These are phyloP conservation scores for Gentiana macrophylla DNA, from an alignment of 257 asterid genomes.

Conservation along the genomic window DNA sequence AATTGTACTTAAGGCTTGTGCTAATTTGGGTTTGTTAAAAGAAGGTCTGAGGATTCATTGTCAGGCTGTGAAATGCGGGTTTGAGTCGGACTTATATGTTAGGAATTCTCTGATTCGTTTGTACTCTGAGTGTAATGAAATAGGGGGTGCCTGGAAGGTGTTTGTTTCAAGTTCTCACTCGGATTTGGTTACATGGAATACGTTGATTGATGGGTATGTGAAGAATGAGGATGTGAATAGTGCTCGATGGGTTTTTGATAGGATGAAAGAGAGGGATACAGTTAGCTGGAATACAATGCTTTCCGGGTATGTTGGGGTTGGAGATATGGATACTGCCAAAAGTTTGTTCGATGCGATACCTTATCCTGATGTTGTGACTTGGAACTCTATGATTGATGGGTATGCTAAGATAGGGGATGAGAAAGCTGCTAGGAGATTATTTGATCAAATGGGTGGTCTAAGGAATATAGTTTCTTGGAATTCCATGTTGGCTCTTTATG, in stretches of 20 bases:
- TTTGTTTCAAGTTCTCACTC: conserved; percentile 23
- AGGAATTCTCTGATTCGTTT: conserved; percentile 21
- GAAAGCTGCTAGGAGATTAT: conserved; percentile 17
- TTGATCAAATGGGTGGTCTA: conserved; percentile 21
- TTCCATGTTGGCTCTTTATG: conserved; percentile 28
- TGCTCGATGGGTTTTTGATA: conserved; percentile 23
- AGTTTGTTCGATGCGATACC: conserved; percentile 19
- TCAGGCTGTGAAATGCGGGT: conserved; percentile 21
- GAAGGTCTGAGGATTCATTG: conserved; percentile 24
- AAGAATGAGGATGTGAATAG: conserved; percentile 19
- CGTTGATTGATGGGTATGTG: conserved; percentile 27
- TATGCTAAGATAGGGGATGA: conserved; percentile 17
- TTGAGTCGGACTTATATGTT: conserved; percentile 25
- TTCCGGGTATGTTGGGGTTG: conserved; percentile 20
- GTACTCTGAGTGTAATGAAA: conserved; percentile 14
- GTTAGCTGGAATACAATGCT: conserved; percentile 35
- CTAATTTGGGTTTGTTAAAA: conserved; percentile 15
- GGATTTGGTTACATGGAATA: conserved; percentile 33
- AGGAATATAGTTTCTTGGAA: conserved; percentile 31
- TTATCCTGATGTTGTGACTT: conserved; percentile 21
- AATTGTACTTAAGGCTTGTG: conserved; percentile 24
- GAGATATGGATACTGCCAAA: conserved; percentile 24
- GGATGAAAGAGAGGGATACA: conserved; percentile 22
- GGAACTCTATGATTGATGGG: conserved; percentile 35
- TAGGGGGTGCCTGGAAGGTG: conserved; percentile 23